Conservation (phyloP, 768 basidiomycete genomes). For the Sporobolomyces roseus region DNA sequence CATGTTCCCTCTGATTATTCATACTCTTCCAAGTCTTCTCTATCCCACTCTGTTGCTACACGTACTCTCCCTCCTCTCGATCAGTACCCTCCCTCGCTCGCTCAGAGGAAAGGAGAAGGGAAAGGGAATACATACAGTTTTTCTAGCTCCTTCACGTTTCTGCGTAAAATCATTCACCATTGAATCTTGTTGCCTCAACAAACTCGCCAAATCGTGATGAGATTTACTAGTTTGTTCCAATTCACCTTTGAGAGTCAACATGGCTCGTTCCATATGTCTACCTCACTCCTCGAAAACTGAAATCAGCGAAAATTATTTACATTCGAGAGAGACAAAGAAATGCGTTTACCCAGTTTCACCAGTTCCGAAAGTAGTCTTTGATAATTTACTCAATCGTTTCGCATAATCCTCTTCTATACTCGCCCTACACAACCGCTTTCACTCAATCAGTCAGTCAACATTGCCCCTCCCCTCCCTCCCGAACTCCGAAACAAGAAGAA, state of each 20-base stretch:
- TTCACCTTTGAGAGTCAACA: constrained; percentile 75
- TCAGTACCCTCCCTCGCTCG: neutral
- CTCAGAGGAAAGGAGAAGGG: neutral
- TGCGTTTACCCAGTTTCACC: constrained; percentile 85
- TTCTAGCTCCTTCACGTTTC: constrained; percentile 69
- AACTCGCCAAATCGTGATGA: constrained; percentile 69
- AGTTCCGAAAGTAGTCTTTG: constrained; percentile 69
- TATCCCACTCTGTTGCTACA: constrained; percentile 60
- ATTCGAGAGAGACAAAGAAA: neutral
- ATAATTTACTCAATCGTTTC: constrained; percentile 71
- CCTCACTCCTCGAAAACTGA: no score
- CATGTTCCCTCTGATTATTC: constrained; percentile 77
- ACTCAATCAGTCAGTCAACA: no score
- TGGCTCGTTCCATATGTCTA: constrained; percentile 52
- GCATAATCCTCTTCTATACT: constrained; percentile 93
- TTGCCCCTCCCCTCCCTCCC: no score
- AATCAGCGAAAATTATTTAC: constrained; percentile 26
- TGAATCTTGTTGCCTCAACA: constrained; percentile 70
- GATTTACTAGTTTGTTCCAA: constrained; percentile 74
- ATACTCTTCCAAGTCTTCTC: constrained; percentile 90
- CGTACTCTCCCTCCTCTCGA: neutral
- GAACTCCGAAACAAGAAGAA: no score
- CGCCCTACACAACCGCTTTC: no score
- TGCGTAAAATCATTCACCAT: constrained; percentile 60
- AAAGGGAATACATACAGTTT: constrained; percentile 51